Evolutionary conservation across 345 rosid species (phyloP).

Genomic region (Erysimum cheiranthoides): DNA sequence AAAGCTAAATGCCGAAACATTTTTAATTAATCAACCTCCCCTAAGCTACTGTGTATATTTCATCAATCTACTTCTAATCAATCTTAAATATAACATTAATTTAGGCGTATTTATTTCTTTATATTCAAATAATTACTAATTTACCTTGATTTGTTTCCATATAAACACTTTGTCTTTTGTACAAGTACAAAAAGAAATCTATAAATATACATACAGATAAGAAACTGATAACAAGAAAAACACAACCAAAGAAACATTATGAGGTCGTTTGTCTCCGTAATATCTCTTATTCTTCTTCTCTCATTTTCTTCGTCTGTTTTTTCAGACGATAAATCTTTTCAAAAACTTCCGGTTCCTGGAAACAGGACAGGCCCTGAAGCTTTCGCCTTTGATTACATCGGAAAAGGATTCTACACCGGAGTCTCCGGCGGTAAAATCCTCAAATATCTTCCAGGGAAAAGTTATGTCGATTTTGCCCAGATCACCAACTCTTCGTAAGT

Average conservation of each 20-base stretch:
- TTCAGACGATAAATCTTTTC: conserved; percentile 7
- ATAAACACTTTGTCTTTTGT: no score
- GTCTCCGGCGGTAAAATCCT: conserved; percentile 53
- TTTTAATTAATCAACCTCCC: no score
- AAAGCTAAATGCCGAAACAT: no score
- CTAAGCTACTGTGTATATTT: no score
- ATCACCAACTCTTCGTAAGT: conserved; percentile 39
- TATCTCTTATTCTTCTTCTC: conserved; percentile 32
- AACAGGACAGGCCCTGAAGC: conserved; percentile 46
- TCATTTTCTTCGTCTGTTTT: conserved; percentile 35
- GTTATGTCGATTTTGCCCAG: conserved; percentile 38
- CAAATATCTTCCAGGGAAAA: conserved; percentile 35
- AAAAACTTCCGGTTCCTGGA: conserved; percentile 36
- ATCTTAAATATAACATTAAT: no score
- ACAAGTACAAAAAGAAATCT: background rate
- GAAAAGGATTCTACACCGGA: conserved; percentile 51
- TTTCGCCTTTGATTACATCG: conserved; percentile 43
- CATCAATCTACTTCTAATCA: no score
- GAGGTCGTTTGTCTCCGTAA: conserved; percentile 24
- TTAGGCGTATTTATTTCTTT: no score
- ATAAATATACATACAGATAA: conserved; percentile 23
- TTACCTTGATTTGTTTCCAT: no score
- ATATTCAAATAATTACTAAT: no score
- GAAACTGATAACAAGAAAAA: background rate
- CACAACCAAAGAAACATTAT: conserved; percentile 31